Evolutionary conservation across 2,329 filamentous ascomycete species (phyloP).

Genomic region (Nectriaceae sp.): DNA sequence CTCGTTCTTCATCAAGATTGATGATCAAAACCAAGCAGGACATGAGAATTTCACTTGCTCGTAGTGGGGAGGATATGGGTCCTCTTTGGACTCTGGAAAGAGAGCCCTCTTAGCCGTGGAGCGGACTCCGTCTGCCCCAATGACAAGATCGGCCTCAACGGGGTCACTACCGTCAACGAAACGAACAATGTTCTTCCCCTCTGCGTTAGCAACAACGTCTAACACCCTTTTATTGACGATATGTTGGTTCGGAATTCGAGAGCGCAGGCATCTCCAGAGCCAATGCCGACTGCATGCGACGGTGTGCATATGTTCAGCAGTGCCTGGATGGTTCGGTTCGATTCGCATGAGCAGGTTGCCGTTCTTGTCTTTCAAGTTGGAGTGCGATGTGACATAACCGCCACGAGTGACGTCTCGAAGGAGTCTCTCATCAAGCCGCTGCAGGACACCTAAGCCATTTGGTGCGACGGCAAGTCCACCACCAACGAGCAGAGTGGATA

Average conservation of each 20-base stretch:
- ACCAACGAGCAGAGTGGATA: slow-evolving; percentile 25
- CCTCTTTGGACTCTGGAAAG: slow-evolving; percentile 20
- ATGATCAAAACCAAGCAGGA: no score
- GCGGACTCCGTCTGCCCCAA: slow-evolving; percentile 28
- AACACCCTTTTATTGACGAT: slow-evolving; percentile 24
- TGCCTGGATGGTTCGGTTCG: slow-evolving; percentile 9
- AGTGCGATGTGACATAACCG: slow-evolving; percentile 22
- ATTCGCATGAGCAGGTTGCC: slow-evolving; percentile 21
- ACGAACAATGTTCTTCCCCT: slow-evolving; percentile 18
- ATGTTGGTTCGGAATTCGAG: slow-evolving; percentile 17
- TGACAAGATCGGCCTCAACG: slow-evolving; percentile 24
- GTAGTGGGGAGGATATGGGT: slow-evolving; percentile 23
- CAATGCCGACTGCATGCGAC: slow-evolving; percentile 26
- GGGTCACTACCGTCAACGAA: slow-evolving; percentile 23
- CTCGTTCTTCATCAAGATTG: no score
- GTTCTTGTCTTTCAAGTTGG: slow-evolving; percentile 25
- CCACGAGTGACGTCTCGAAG: slow-evolving; percentile 22
- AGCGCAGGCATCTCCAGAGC: slow-evolving; percentile 24
- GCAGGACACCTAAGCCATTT: slow-evolving; percentile 26
- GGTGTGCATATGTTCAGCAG: slow-evolving; percentile 15
- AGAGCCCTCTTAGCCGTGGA: slow-evolving; percentile 21
- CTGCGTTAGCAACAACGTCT: slow-evolving; percentile 13
- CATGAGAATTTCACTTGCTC: slow-evolving; percentile 23
- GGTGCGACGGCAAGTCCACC: slow-evolving; percentile 25
- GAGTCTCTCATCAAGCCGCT: slow-evolving; percentile 23